These are phyloP conservation scores for Phytophthora vignae DNA, from an alignment of 352 stramenopile genomes.

Conservation along the genomic window DNA sequence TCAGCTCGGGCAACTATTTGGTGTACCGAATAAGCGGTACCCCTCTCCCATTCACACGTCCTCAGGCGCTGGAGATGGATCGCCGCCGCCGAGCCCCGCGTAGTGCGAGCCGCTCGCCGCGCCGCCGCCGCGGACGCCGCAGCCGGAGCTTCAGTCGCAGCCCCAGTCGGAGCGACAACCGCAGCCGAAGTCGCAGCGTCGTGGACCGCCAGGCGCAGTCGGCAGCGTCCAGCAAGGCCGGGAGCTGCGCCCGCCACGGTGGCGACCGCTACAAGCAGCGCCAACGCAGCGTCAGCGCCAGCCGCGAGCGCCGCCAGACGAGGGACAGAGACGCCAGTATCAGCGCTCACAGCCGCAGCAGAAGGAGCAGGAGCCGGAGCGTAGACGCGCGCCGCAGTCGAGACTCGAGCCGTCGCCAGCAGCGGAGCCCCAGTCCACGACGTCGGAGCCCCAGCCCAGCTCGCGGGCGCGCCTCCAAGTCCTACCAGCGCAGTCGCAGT, in stretches of 20 bases:
- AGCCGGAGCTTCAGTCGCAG: constrained; percentile 31
- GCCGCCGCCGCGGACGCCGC: constrained; percentile 21
- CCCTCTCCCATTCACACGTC: background rate
- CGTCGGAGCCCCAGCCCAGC: constrained; percentile 9
- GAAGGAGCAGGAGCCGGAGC: constrained; percentile 27
- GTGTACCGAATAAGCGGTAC: constrained; percentile 11
- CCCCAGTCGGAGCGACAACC: background rate
- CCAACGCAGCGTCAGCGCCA: constrained; percentile 30
- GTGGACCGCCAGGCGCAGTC: background rate
- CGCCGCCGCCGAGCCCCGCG: constrained; percentile 17
- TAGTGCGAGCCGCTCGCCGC: constrained; percentile 43
- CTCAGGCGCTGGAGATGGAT: constrained; percentile 26
- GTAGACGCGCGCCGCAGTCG: constrained; percentile 8
- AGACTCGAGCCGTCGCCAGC: background rate
- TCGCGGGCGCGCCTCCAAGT: background rate
- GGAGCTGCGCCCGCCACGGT: background rate
- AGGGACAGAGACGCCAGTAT: background rate
- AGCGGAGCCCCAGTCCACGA: constrained; percentile 11
- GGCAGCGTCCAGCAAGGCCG: background rate
- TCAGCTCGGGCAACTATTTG: background rate
- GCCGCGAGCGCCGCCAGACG: constrained; percentile 21
- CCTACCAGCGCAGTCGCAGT: constrained; percentile 6
- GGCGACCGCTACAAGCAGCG: constrained; percentile 7
- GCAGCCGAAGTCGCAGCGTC: constrained; percentile 31
- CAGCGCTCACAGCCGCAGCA: background rate